phyloP scores from a whole-genome alignment of 441 rosid species.

The Pelargonium fulgidum region DNA sequence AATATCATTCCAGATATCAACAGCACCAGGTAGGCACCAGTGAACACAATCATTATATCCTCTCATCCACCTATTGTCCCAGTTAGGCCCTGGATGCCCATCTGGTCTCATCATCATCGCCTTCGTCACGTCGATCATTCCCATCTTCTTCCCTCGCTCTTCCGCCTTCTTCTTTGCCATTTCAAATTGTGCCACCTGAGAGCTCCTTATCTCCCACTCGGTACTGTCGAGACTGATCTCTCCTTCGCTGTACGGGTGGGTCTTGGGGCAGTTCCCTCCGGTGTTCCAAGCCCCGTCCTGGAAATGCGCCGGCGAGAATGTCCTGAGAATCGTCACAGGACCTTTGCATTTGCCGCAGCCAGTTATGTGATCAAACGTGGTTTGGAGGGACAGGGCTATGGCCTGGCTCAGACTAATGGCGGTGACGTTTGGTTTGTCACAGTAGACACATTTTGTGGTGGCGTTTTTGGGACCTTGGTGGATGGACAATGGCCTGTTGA shows the following conservation, averaged over 20 bases:
- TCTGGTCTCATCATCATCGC: slow-evolving; percentile 79
- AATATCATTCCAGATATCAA: slow-evolving; percentile 73
- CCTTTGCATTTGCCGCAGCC: slow-evolving; percentile 32
- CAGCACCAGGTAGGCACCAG: slow-evolving; percentile 90
- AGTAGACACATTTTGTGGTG: slow-evolving; percentile 55
- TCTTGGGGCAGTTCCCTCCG: slow-evolving; percentile 58
- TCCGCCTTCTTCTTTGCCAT: slow-evolving; percentile 18
- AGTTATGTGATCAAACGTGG: slow-evolving; percentile 37
- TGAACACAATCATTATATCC: slow-evolving; percentile 77
- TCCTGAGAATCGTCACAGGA: slow-evolving; percentile 47
- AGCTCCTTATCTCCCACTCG: slow-evolving; percentile 36
- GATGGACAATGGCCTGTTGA: slow-evolving; percentile 56
- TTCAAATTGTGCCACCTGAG: slow-evolving; percentile 45
- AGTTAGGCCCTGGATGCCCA: slow-evolving; percentile 60
- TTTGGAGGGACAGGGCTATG: slow-evolving; percentile 35
- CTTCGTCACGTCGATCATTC: slow-evolving; percentile 50
- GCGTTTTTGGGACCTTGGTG: slow-evolving; percentile 27
- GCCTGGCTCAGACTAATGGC: slow-evolving; percentile 36
- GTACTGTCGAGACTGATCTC: slow-evolving; percentile 20
- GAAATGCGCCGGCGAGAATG: slow-evolving; percentile 79
- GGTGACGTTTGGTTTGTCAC: slow-evolving; percentile 41
- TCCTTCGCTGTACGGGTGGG: slow-evolving; percentile 34
- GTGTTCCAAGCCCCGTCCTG: slow-evolving; percentile 77
- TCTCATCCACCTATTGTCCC: slow-evolving; percentile 66
- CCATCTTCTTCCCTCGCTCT: slow-evolving; percentile 34